phyloP scores from a whole-genome alignment of 23 red algal genomes.

The Gracilariopsis chorda region DNA sequence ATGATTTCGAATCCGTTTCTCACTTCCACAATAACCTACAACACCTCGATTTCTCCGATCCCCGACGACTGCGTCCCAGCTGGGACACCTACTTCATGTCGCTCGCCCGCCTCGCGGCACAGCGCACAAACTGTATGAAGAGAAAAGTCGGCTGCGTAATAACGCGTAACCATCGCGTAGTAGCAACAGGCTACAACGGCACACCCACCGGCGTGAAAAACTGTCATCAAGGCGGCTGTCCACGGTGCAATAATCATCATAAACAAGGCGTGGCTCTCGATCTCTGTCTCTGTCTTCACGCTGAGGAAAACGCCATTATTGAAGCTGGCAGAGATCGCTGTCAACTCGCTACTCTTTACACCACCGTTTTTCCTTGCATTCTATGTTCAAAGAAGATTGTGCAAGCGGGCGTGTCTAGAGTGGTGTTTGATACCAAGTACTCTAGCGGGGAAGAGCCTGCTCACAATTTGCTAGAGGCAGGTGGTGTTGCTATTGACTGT shows the following conservation, averaged over 20 bases:
- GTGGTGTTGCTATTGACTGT: conserved; percentile 30
- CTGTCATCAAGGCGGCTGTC: conserved; percentile 92
- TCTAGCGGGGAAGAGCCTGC: conserved; percentile 32
- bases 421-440: conserved; percentile 74
- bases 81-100: conserved; percentile 99
- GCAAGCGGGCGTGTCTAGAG: conserved; percentile 68
- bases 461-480: conserved; percentile 30
- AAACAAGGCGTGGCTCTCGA: conserved; percentile 68
- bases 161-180: conserved; percentile 72
- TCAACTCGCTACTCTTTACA: conserved; percentile 74
- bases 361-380: conserved; percentile 94
- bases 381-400: conserved; percentile 97
- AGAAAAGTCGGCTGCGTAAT: conserved; percentile 93
- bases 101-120: conserved; percentile 79
- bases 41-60: conserved; percentile 40
- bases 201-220: conserved; percentile 79
- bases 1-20: neutral
- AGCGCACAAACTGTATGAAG: conserved; percentile 97
- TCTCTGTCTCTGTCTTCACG: conserved; percentile 93
- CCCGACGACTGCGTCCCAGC: conserved; percentile 64
- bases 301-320: conserved; percentile 99
- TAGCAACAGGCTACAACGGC: conserved; percentile 99
- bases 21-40: neutral
- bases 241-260: conserved; percentile 73
- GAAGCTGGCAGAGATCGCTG: conserved; percentile 94